Conservation (phyloP, 352 stramenopile genomes). For the Globisporangium recalcitrans region DNA sequence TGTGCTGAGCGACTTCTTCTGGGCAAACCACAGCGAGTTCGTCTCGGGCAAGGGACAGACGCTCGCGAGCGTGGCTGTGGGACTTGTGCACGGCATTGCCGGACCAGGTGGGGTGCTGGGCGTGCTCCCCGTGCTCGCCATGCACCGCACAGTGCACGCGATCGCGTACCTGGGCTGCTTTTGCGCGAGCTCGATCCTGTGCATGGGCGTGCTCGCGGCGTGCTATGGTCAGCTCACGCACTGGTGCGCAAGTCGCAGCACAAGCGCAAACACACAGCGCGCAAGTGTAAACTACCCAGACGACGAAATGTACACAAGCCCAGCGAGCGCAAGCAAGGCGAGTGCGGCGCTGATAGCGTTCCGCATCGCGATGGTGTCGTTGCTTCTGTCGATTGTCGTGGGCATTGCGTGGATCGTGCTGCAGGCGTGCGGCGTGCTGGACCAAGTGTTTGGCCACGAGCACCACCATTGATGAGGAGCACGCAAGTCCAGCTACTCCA, state of each 20-base stretch:
- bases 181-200: conserved; percentile 75
- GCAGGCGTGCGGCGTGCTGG: conserved; percentile 50
- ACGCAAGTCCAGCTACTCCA: background rate
- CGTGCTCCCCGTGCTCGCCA: conserved; percentile 80
- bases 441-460: conserved; percentile 50
- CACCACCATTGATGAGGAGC: conserved; percentile 3
- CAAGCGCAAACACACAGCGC: background rate
- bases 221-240: conserved; percentile 71
- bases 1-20: conserved; percentile 1
- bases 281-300: background rate
- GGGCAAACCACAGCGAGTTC: conserved; percentile 16
- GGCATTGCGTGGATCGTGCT: conserved; percentile 69
- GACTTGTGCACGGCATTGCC: conserved; percentile 87
- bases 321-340: background rate
- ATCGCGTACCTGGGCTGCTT: conserved; percentile 84
- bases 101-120: conserved; percentile 69
- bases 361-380: conserved; percentile 43
- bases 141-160: conserved; percentile 44
- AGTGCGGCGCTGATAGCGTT: conserved; percentile 25
- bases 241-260: conserved; percentile 14
- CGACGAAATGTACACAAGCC: conserved; percentile 18
- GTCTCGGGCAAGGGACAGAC: conserved; percentile 19
- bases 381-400: conserved; percentile 52
- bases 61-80: conserved; percentile 41
- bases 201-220: conserved; percentile 85